Conservation (phyloP, 2,329 filamentous ascomycete genomes). For the Apiospora hydei region DNA sequence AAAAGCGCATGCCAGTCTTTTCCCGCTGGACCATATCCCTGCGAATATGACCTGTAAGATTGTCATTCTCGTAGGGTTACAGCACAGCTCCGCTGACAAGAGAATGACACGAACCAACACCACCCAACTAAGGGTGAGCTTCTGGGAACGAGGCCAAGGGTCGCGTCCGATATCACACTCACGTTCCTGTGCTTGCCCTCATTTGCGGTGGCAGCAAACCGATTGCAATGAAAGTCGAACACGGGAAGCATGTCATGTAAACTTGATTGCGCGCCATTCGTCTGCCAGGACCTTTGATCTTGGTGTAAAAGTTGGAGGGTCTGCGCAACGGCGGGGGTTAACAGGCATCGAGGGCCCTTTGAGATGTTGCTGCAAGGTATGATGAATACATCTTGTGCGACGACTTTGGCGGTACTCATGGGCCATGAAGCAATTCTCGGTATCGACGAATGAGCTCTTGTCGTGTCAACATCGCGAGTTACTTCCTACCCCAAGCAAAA, state of each 20-base stretch:
- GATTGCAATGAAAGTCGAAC: not conserved
- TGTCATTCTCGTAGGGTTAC: conserved; percentile 15
- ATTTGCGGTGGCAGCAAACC: not conserved
- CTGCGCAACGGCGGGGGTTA: not conserved
- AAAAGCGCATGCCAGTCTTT: conserved; percentile 6
- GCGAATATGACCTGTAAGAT: conserved; percentile 13
- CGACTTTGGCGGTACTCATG: not conserved
- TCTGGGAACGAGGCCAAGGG: not conserved
- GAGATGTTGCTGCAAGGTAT: not conserved
- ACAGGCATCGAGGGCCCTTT: not conserved
- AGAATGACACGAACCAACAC: conserved; percentile 13
- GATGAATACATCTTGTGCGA: not conserved
- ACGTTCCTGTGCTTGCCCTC: conserved; percentile 1
- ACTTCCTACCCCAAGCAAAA: not conserved
- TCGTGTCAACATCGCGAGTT: not conserved
- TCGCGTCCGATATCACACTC: not conserved
- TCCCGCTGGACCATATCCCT: not conserved
- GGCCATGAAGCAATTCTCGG: not conserved
- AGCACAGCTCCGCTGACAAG: conserved; percentile 15
- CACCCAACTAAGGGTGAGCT: not conserved
- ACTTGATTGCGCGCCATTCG: not conserved
- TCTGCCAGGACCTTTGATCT: not conserved
- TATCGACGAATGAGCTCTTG: not conserved
- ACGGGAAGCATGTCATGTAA: not conserved
- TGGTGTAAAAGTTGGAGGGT: not conserved